These are phyloP conservation scores for Hortaea werneckii DNA, from an alignment of 2,329 filamentous ascomycete species.

Conservation along the genomic window DNA sequence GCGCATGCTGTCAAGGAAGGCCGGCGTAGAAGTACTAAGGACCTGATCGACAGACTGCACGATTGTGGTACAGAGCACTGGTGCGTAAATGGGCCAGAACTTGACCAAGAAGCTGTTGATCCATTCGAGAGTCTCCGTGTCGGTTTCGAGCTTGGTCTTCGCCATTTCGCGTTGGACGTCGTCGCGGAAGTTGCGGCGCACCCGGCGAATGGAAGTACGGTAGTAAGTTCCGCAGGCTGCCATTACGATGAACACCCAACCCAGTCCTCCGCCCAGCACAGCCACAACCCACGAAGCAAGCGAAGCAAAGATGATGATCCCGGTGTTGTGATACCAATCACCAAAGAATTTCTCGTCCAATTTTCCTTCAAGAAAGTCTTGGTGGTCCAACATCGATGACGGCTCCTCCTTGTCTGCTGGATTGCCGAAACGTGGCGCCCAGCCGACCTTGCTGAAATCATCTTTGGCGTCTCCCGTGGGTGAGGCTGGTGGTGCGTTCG, in stretches of 20 bases:
- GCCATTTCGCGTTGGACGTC: conserved; percentile 84
- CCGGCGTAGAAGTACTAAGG: conserved; percentile 79
- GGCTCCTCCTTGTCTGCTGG: conserved; percentile 45
- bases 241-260: conserved; percentile 91
- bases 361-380: conserved; percentile 74
- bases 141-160: conserved; percentile 77
- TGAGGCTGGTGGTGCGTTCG: no score
- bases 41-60: conserved; percentile 94
- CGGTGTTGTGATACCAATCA: conserved; percentile 98
- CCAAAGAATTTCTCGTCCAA: conserved; percentile 86
- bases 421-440: conserved; percentile 78
- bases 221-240: conserved; percentile 90
- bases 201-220: conserved; percentile 83
- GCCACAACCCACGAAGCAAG: conserved; percentile 84
- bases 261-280: conserved; percentile 78
- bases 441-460: conserved; percentile 55
- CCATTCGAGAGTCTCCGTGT: conserved; percentile 91
- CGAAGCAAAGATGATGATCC: conserved; percentile 87
- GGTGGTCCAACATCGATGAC: conserved; percentile 67
- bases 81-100: conserved; percentile 98
- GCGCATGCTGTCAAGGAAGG: conserved; percentile 86
- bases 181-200: conserved; percentile 91
- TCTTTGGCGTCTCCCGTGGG: conserved; percentile 43
- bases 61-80: conserved; percentile 82
- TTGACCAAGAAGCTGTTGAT: conserved; percentile 98